phyloP scores from a whole-genome alignment of 345 rosid species.

The Clausena lansium region DNA sequence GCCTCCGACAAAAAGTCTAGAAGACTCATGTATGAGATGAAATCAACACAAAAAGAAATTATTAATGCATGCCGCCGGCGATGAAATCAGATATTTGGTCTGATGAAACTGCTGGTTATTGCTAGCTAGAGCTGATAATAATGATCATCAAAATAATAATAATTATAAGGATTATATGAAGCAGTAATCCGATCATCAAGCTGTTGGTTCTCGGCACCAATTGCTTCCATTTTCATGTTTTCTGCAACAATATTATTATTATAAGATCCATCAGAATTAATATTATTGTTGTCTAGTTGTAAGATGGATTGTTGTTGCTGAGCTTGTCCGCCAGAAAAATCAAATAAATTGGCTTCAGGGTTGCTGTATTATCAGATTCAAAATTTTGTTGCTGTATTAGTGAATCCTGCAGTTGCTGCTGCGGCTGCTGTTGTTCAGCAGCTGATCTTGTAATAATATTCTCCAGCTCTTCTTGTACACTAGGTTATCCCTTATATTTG shows the following conservation, averaged over 20 bases:
- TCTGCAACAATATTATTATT: background rate
- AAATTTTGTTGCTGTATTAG: background rate
- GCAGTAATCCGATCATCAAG: too few species aligned
- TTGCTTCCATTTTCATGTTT: background rate
- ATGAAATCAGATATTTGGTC: too few species aligned
- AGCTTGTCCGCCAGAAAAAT: background rate
- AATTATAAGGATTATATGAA: too few species aligned
- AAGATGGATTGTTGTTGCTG: background rate
- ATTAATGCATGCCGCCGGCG: too few species aligned
- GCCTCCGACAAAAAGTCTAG: too few species aligned
- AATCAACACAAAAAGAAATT: too few species aligned
- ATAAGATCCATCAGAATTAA: background rate
- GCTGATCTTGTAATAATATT: background rate
- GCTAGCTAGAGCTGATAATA: too few species aligned
- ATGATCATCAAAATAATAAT: too few species aligned
- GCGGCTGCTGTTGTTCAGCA: background rate
- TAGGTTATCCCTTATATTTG: background rate
- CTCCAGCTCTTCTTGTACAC: background rate
- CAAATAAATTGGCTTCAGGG: background rate
- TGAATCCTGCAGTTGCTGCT: background rate
- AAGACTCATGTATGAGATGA: too few species aligned
- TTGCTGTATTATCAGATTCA: background rate
- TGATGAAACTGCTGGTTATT: too few species aligned
- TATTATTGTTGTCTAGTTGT: background rate
- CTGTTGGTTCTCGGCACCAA: background rate